phyloP scores from a whole-genome alignment of 192 early-diverging fungal genomes.

The Blastocladiella britannica region DNA sequence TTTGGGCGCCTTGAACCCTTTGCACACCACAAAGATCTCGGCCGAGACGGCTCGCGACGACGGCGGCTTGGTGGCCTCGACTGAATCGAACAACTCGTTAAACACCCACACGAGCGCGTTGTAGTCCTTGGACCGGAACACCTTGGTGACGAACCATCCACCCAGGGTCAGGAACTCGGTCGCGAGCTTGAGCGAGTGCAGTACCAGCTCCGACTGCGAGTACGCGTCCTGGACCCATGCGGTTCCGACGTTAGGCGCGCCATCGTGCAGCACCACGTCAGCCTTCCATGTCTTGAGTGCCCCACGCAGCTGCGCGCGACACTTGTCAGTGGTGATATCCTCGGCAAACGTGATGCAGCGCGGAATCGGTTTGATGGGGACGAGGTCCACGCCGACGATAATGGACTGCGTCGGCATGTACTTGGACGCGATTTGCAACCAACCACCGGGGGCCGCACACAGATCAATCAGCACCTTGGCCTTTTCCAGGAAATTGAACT shows the following conservation, averaged over 20 bases:
- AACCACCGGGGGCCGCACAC: constrained; percentile 95
- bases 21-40: constrained; percentile 97
- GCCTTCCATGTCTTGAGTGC: constrained; percentile 97
- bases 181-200: constrained; percentile 81
- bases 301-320: constrained; percentile 56
- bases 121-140: constrained; percentile 98
- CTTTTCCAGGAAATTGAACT: constrained; percentile 86
- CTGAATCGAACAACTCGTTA: constrained; percentile 83
- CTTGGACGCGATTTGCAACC: constrained; percentile 92
- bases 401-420: constrained; percentile 94
- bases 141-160: constrained; percentile 92
- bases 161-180: constrained; percentile 78
- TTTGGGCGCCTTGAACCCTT: constrained; percentile 77
- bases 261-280: constrained; percentile 96
- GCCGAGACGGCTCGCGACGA: constrained; percentile 96
- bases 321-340: constrained; percentile 91
- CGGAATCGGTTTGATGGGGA: constrained; percentile 85
- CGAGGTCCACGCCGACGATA: constrained; percentile 89
- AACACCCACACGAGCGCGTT: constrained; percentile 98
- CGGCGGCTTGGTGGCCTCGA: constrained; percentile 95
- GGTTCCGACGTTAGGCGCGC: constrained; percentile 93
- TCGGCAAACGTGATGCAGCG: constrained; percentile 85
- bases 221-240: constrained; percentile 95
- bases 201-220: constrained; percentile 77
- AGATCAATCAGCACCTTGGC: constrained; percentile 81